phyloP scores from a whole-genome alignment of 352 stramenopile genomes.

The Pythium apleroticum region DNA sequence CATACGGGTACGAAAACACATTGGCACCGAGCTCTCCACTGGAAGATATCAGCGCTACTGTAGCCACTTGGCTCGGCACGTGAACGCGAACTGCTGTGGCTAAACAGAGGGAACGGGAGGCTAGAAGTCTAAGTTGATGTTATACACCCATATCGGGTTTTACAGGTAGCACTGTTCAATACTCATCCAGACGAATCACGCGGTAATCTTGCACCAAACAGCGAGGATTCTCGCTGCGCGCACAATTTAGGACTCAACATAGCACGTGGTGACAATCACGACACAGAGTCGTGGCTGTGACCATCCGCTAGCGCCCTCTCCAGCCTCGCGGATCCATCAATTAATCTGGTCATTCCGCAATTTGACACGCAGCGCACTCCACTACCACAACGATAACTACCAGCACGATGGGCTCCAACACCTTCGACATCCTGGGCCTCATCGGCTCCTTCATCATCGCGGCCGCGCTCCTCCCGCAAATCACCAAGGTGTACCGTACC shows the following conservation, averaged over 20 bases:
- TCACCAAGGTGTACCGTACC: slow-evolving; percentile 54
- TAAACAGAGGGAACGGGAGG: no score
- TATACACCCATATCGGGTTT: background rate
- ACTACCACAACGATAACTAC: background rate
- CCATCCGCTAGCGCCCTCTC: background rate
- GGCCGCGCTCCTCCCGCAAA: slow-evolving; percentile 48
- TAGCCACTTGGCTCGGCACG: no score
- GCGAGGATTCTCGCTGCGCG: background rate
- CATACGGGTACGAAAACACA: no score
- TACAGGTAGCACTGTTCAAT: background rate
- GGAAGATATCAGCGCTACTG: no score
- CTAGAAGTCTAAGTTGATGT: no score
- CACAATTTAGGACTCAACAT: background rate
- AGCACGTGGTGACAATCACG: no score
- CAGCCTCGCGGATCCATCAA: background rate
- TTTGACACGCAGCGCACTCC: background rate
- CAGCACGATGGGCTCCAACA: background rate
- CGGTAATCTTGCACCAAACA: background rate
- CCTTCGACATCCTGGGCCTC: slow-evolving; percentile 50
- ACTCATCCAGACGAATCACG: background rate
- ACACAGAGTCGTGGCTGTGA: background rate
- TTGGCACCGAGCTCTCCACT: no score
- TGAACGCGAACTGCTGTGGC: no score
- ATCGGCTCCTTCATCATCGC: slow-evolving; percentile 60
- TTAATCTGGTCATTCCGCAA: background rate